phyloP scores from a whole-genome alignment of 2,329 filamentous ascomycete genomes.

The Atkinsonella texensis region DNA sequence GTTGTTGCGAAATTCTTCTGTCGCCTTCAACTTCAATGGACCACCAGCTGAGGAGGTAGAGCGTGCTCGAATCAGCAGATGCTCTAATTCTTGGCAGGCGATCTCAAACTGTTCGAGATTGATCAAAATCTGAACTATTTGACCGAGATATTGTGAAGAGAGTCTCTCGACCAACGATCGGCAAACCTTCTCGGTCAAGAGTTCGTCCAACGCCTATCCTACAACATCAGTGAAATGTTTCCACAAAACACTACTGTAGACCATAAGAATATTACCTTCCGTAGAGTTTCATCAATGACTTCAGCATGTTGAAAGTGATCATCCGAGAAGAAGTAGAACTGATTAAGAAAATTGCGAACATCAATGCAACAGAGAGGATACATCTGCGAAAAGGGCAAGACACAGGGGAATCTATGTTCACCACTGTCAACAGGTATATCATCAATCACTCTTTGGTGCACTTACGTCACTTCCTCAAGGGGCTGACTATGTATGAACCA shows the following conservation, averaged over 20 bases:
- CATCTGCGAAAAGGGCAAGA: slow-evolving; percentile 98
- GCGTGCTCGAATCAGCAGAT: slow-evolving; percentile 71
- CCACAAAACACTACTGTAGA: background rate
- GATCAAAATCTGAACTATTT: slow-evolving; percentile 97
- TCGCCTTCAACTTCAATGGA: slow-evolving; percentile 68
- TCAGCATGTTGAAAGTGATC: slow-evolving; percentile 88
- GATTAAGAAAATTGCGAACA: slow-evolving; percentile 92
- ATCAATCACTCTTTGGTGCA: slow-evolving; percentile 10
- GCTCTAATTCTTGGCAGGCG: slow-evolving; percentile 81
- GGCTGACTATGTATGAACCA: slow-evolving; percentile 86
- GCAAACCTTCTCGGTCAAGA: slow-evolving; percentile 89
- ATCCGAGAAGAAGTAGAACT: slow-evolving; percentile 96
- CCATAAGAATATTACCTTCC: slow-evolving; percentile 40
- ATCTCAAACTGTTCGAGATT: slow-evolving; percentile 95
- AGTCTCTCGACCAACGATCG: slow-evolving; percentile 78
- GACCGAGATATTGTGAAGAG: slow-evolving; percentile 84
- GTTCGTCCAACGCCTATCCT: slow-evolving; percentile 70
- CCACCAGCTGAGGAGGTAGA: slow-evolving; percentile 72
- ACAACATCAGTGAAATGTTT: background rate
- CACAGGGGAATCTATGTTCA: slow-evolving; percentile 66
- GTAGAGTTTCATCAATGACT: slow-evolving; percentile 82
- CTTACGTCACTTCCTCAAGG: slow-evolving; percentile 61
- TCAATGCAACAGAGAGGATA: slow-evolving; percentile 97
- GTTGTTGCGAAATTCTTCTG: slow-evolving; percentile 73
- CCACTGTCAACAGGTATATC: background rate